Evolutionary conservation across 2,329 filamentous ascomycete genomes (phyloP), one percentile per base, ranked within the genome.

Genomic region (Fusarium pininemorale): DNA sequence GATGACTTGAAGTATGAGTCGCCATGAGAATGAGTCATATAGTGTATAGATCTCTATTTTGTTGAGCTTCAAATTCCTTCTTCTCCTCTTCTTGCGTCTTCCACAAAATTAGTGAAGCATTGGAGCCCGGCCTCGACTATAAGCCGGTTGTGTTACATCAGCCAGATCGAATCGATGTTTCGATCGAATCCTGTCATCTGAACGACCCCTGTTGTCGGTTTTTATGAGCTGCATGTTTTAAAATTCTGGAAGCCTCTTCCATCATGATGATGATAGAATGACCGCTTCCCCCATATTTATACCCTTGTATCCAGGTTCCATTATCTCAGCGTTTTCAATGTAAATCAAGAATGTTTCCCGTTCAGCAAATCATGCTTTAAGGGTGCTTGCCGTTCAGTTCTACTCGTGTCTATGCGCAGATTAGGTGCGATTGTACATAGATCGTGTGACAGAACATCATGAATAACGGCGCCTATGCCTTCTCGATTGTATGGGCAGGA

Each of bases 181-280:
- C 20, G 22, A 58, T 67, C 37, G 22, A 47, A 50, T 38, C n/a
- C 38, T 38, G 22, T 22, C 45, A 22, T 37, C 39, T 38, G n/a
- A 45, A 45, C 4, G 28, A 28, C 18, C 63, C 63, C 24, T 47
- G 60, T 35, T 55, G n/a, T 45, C 47, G 15, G 4, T 54, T n/a
- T 42, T 10, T 24, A 20, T 20, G 45, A 32, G 30, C 42, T 47
- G 20, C 22, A n/a, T 42, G 14, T 11, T n/a, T 22, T 22, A 38
- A 35, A 26, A 30, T 12, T 24, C 16, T 13, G 39, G 18, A 22
- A n/a, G 11, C 61, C 61, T 28, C 26, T 32, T 22, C 38, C 42
- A 39, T 70, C 50, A 70, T 57, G 3, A 70, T 66, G 66, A 70
- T 45, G 65, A 26, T 35, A 44, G 5, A 55, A 61, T 48, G 64